phyloP scores from a whole-genome alignment of 306 rosid genomes.

The Sicyos edulis region DNA sequence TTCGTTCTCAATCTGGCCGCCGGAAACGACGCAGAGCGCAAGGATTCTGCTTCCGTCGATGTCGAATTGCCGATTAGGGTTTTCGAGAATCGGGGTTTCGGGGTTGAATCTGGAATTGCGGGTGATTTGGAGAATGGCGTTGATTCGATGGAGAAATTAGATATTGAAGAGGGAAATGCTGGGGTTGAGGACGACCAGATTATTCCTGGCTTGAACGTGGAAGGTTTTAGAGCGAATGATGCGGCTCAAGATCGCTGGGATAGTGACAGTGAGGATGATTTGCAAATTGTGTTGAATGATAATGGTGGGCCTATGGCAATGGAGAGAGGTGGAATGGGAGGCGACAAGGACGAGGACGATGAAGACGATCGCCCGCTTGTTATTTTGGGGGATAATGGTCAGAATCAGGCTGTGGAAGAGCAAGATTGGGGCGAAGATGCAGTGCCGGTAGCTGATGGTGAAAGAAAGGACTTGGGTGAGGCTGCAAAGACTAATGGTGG shows the following conservation, averaged over 20 bases:
- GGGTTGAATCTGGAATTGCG: slow-evolving; percentile 22
- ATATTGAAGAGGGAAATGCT: slow-evolving; percentile 59
- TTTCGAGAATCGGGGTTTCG: slow-evolving; percentile 24
- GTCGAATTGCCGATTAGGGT: slow-evolving; percentile 19
- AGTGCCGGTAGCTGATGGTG: slow-evolving; percentile 42
- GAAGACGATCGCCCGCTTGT: slow-evolving; percentile 65
- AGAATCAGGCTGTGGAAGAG: slow-evolving; percentile 49
- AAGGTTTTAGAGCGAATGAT: slow-evolving; percentile 29
- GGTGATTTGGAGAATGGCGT: slow-evolving; percentile 17
- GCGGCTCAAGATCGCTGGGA: slow-evolving; percentile 57
- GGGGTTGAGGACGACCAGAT: slow-evolving; percentile 39
- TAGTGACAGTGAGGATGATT: slow-evolving; percentile 88
- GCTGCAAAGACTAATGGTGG: slow-evolving; percentile 40
- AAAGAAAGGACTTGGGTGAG: slow-evolving; percentile 69
- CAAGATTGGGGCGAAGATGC: slow-evolving; percentile 83
- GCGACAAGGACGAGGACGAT: slow-evolving; percentile 44
- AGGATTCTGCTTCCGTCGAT: slow-evolving; percentile 18
- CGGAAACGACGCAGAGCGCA: slow-evolving; percentile 13
- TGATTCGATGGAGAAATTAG: slow-evolving; percentile 66
- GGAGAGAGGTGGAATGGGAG: slow-evolving; percentile 65
- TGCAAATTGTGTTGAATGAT: slow-evolving; percentile 91
- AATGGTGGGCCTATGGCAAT: slow-evolving; percentile 48
- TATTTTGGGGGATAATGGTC: slow-evolving; percentile 63
- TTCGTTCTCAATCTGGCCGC: slow-evolving; percentile 24
- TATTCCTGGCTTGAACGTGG: slow-evolving; percentile 58